These are phyloP conservation scores for Ganoderma lingzhi DNA, from an alignment of 1,284 basidiomycete species.

Conservation along the genomic window DNA sequence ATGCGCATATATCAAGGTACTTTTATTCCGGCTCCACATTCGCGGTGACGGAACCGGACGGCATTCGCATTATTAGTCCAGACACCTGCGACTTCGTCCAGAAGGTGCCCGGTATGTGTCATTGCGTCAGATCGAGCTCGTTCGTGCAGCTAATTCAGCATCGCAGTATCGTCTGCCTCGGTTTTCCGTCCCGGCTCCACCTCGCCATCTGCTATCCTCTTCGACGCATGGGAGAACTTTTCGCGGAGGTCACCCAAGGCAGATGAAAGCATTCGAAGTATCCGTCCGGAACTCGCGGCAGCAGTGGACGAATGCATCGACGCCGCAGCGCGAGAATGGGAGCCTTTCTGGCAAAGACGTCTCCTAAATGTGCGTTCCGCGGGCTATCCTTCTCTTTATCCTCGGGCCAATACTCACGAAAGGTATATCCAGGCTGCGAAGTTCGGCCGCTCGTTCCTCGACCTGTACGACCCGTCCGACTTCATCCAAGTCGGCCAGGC, in stretches of 20 bases:
- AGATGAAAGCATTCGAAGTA: constrained; percentile 91
- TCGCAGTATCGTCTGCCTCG: constrained; percentile 74
- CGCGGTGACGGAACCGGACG: constrained; percentile 88
- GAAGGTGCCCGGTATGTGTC: constrained; percentile 82
- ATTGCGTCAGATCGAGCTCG: neutral
- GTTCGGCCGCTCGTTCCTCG: constrained; percentile 94
- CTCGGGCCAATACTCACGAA: constrained; percentile 1
- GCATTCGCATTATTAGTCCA: constrained; percentile 83
- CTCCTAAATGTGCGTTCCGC: constrained; percentile 76
- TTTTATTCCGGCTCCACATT: constrained; percentile 81
- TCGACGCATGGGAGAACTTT: constrained; percentile 93
- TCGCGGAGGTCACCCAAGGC: constrained; percentile 86
- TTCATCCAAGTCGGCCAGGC: constrained; percentile 93
- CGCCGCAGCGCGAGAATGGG: constrained; percentile 94
- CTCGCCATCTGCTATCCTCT: constrained; percentile 90
- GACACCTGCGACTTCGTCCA: constrained; percentile 91
- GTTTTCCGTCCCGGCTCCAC: constrained; percentile 94
- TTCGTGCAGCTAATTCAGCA: constrained; percentile 23
- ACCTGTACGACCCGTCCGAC: constrained; percentile 90
- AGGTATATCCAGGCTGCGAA: constrained; percentile 79
- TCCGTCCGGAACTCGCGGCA: constrained; percentile 84
- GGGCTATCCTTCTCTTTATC: neutral
- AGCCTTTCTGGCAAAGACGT: constrained; percentile 87
- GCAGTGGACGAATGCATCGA: constrained; percentile 95
- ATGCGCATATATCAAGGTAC: constrained; percentile 59